Evolutionary conservation across 192 early-diverging fungal genomes (phyloP).

Genomic region (Chytriomyces sp.): DNA sequence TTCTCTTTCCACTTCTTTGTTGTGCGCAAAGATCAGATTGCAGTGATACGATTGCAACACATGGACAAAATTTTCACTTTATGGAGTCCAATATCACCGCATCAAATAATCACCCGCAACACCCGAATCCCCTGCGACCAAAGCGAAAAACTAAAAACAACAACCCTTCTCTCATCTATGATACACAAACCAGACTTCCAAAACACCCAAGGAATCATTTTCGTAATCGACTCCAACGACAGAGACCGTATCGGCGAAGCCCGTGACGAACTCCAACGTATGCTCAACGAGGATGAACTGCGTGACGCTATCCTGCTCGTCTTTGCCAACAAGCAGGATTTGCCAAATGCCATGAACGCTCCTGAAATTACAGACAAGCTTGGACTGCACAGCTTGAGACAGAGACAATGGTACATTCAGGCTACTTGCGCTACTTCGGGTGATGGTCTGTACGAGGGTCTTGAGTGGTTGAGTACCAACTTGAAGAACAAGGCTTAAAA

Average conservation of each 20-base stretch:
- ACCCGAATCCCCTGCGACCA: constrained; percentile 62
- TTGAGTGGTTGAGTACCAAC: constrained; percentile 85
- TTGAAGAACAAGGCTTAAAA: constrained; percentile 31
- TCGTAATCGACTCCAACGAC: constrained; percentile 97
- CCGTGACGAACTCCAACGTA: constrained; percentile 90
- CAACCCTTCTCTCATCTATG: constrained; percentile 86
- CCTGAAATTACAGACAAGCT: constrained; percentile 94
- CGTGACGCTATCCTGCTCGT: constrained; percentile 88
- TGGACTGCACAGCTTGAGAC: constrained; percentile 79
- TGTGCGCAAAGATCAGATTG: background rate
- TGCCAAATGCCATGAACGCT: constrained; percentile 94
- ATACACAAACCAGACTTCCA: constrained; percentile 89
- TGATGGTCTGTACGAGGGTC: constrained; percentile 97
- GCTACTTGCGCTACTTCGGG: constrained; percentile 89
- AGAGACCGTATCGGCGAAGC: constrained; percentile 93
- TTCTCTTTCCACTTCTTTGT: constrained; percentile 11
- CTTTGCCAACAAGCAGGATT: constrained; percentile 99
- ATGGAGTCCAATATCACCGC: constrained; percentile 38
- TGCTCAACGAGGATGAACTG: constrained; percentile 96
- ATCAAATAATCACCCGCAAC: constrained; percentile 92
- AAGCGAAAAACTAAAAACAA: constrained; percentile 91
- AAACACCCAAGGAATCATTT: constrained; percentile 95
- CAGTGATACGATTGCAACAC: background rate
- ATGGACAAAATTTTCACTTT: background rate
- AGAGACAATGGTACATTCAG: constrained; percentile 93